Evolutionary conservation across 805 yeast genomes (phyloP), one percentile per base, ranked within the genome.

Genomic region (Sugiyamaella americana): DNA sequence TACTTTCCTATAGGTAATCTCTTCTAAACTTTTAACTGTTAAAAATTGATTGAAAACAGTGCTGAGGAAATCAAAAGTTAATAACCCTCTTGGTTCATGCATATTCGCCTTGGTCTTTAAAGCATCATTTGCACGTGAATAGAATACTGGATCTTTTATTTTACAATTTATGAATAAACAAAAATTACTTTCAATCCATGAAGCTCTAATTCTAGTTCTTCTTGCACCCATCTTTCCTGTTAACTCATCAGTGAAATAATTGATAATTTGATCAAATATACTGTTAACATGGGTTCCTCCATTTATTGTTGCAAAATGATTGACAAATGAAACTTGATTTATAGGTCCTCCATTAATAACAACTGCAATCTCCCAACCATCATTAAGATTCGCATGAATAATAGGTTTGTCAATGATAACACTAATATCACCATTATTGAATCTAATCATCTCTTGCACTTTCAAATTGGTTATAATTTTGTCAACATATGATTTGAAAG

Each of bases 71-170:
- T 73, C 82, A 49, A 85, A 94, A 13, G 87, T 76, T 4, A 93
- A 72, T n/a, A 74, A 80, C 61, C 78, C 84, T 69, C 70, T 83
- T 6, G 96, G 86, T 23, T 96, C 97, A 70, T 91, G 93, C 55
- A 89, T 94, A 17, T 84, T 73, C 0, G 81, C 80, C 61, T 93
- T n/a, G 0, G 98, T 87, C 20, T 96, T 89, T 58, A 93, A 70
- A 61, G 87, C 96, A 64, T 93, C 98, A 60, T 93, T 93, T 0
- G 98, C 93, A 68, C 93, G 98, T 0, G 98, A 89, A 0, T 97
- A 88, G 64, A 93, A 93, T 0, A 97, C 94, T 0, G 98, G 98
- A 58, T 93, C 93, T 62, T 88, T 96, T 66, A 93, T 81, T 56
- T 89, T 72, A 74, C 96, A 87, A 65, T 93, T 93, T 51, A 93